Base-by-base conservation (phyloP, 169 alveolate genomes). In the Cryptosporidium sp. region DNA sequence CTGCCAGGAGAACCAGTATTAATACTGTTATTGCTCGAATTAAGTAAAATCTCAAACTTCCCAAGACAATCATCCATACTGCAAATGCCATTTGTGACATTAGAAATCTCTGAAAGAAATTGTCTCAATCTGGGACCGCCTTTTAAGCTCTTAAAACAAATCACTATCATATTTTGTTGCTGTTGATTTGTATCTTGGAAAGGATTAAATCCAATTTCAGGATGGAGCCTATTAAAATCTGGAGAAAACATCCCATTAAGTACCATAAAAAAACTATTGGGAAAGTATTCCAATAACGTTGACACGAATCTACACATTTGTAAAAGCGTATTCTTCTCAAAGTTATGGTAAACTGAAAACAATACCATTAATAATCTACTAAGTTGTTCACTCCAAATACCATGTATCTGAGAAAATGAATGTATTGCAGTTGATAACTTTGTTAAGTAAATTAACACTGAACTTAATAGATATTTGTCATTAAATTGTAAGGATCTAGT, bases 51-150 rank as follows among this genome's bases (percentile, higher is more conserved):
- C 51, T 80, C 65, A 45, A 59, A 80, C 70, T 59, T 59, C 2
- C 6, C 29, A 26, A 80, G n/a, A 62, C 71, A 80, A 29, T 80
- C 75, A 48, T 59, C 48, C 51, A 43, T 43, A 26, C 65, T 65
- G 10, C n/a, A 26, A 10, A 59, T 80, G 21, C 89, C 89, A 31
- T 80, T 80, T 0, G 68, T 65, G 1, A 62, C 70, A 80, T 80
- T 80, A 0, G 89, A 50, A 65, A 80, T 61, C 48, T 80, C 89
- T 12, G 33, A 26, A 21, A 80, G 41, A 23, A 80, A 80, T 41
- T 80, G 89, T 21, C 74, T 37, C 37, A 80, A 48, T 33, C 35
- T 80, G 2, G 89, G 2, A 21, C 74, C 89, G 0, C 89, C 89
- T 14, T 43, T 37, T 3, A 80, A 18, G 39, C 23, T 80, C 43